A percentile compares a stretch with the other conserved stretches of the same genome.
phyloP scores from a whole-genome alignment of 1,284 basidiomycete genomes.

The Naganishia sp. region DNA sequence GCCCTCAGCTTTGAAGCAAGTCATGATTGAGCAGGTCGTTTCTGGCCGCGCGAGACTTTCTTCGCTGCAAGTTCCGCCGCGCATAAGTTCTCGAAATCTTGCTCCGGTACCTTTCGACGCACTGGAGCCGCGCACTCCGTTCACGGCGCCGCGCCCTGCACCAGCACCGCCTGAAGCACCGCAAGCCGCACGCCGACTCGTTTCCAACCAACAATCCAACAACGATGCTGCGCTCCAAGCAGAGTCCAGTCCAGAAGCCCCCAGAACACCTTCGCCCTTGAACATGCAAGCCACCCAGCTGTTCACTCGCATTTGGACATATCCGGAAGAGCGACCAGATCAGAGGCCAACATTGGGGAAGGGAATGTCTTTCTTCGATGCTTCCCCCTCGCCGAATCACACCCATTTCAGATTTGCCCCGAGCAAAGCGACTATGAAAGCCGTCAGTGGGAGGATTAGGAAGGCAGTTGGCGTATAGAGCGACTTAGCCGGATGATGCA shows the following conservation, averaged over 20 bases:
- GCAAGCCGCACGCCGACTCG: background rate
- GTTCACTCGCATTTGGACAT: background rate
- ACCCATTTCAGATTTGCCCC: conserved; percentile 16
- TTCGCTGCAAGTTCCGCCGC: background rate
- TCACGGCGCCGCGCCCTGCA: conserved; percentile 26
- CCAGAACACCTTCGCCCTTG: conserved; percentile 15
- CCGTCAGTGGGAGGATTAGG: conserved; percentile 14
- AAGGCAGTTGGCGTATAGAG: conserved; percentile 9
- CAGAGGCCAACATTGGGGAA: background rate
- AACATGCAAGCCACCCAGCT: background rate
- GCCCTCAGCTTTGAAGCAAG: background rate
- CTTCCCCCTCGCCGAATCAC: conserved; percentile 15
- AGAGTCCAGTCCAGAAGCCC: background rate
- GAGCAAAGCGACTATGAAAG: conserved; percentile 15
- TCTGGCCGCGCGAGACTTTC: conserved; percentile 12
- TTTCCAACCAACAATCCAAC: too few species aligned
- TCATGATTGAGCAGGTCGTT: conserved; percentile 20
- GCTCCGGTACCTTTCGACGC: background rate
- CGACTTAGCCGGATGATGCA: background rate
- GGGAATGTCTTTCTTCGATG: conserved; percentile 22
- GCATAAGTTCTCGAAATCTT: background rate
- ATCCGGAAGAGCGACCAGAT: background rate
- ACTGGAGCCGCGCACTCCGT: conserved; percentile 15
- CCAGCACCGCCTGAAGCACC: conserved; percentile 25
- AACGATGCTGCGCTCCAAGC: too few species aligned